Base-by-base conservation (phyloP, 331 rosid species). In the Telfairia occidentalis region DNA sequence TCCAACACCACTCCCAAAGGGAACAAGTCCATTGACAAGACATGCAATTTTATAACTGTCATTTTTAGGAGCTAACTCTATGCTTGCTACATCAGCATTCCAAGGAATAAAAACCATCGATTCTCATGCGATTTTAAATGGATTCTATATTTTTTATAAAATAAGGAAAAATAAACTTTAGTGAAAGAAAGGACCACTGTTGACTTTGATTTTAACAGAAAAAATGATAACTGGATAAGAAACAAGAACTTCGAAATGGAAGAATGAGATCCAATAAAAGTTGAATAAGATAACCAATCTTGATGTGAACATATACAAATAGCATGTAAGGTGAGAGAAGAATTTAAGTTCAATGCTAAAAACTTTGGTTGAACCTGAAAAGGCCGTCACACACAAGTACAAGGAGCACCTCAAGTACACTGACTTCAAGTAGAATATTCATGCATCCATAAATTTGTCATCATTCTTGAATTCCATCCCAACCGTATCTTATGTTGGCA, bases 1-100 rank as follows among this genome's bases (percentile, higher is more conserved):
- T n/a, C n/a, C n/a, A n/a, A n/a, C n/a, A n/a, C n/a, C n/a, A n/a
- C n/a, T n/a, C n/a, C n/a, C n/a, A n/a, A n/a, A n/a, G n/a, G n/a
- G n/a, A n/a, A n/a, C n/a, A n/a, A n/a, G n/a, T n/a, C n/a, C n/a
- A n/a, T n/a, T n/a, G 2, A 69, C 2, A 3, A 11, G 18, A 26
- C 5, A 12, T 40, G 10, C 74, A 67, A 42, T 11, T 12, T 67
- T 40, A 67, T 21, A 67, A 66, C 50, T 66, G 52, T 37, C 35
- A 8, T 63, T 61, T 65, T 53, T 40, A 66, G 73, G 18, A 66
- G 40, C 3, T 66, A 66, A 66, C 35, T 42, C 32, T 40, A 21
- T 66, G 73, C 53, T 38, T 66, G 53, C 34, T 66, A 64, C 53
- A 11, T 66, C 73, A 65, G 52, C 73, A 40, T 21, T 66, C 18